Evolutionary conservation across 768 basidiomycete species (phyloP), one percentile per base, ranked within the genome.

Genomic region (Baorangia bicolor): DNA sequence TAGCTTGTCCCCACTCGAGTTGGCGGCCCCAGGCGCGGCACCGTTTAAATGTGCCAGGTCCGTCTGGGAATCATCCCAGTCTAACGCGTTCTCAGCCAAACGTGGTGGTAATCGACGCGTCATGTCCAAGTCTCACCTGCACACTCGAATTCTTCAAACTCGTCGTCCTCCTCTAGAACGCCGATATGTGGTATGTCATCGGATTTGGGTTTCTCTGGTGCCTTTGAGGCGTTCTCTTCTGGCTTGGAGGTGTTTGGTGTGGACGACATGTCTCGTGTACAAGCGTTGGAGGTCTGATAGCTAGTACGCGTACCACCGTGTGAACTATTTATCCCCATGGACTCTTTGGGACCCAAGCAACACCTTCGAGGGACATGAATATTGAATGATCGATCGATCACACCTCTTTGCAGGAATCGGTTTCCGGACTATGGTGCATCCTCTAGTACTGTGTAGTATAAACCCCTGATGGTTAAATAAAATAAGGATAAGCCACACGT

Each of bases 131-230:
- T 69, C 77, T 51, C 55, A 91, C 94, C 94, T 77, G 90, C 88
- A 44, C 84, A 88, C 16, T 83, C 76, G 71, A 96, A 96, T 66
- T 95, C 94, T 68, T 96, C 94, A 64, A 98, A 98, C 75, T 98
- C 94, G 69, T 98, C 94, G 70, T 98, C 94, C 69, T 98, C 94
- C 67, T 98, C 94, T 8, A 98, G 76, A n/a, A 94, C 87, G 39
- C 94, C 92, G 0, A 96, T 81, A 65, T 89, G 85, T 44, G 81
- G 80, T 2, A 74, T 74, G 55, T 81, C 78, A 0, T 79, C 75
- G 34, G 78, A 77, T 51, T 77, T 70, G 55, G 77, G 72, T 44
- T 78, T 77, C 25, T 73, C 66, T 27, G 66, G 57, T 9, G 51
- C 59, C 49, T 73, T 72, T n/a, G 65, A n/a, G 12, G 57, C 33